These are phyloP conservation scores for Xenosphaeropsis pyriputrescens DNA, from an alignment of 2,329 filamentous ascomycete species.

Conservation along the genomic window DNA sequence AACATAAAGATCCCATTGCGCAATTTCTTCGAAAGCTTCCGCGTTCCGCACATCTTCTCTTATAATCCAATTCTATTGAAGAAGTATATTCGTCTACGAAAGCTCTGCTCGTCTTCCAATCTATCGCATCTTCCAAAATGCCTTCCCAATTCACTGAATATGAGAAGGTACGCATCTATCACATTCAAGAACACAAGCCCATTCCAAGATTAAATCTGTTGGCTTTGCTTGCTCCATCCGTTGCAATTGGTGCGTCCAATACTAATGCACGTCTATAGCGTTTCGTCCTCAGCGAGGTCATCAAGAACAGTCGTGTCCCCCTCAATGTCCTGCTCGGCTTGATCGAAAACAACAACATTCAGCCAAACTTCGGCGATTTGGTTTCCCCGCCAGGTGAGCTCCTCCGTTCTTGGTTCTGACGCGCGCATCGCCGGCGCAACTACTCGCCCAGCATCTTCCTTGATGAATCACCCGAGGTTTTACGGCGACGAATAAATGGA, in stretches of 20 bases:
- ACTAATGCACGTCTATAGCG: slow-evolving; percentile 3
- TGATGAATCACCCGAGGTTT: too few species aligned
- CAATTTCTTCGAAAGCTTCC: too few species aligned
- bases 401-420: background rate
- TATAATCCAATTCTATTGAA: too few species aligned
- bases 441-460: too few species aligned
- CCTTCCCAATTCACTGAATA: background rate
- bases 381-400: slow-evolving; percentile 27
- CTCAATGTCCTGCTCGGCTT: slow-evolving; percentile 26
- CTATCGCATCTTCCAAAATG: too few species aligned
- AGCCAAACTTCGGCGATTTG: slow-evolving; percentile 29
- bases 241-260: background rate
- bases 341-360: slow-evolving; percentile 23
- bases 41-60: too few species aligned
- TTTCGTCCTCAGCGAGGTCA: slow-evolving; percentile 30
- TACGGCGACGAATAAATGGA: background rate
- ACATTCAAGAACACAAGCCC: background rate
- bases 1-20: too few species aligned
- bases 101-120: too few species aligned
- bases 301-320: slow-evolving; percentile 26
- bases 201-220: background rate
- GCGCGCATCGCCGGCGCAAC: too few species aligned
- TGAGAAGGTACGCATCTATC: background rate
- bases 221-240: too few species aligned
- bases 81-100: too few species aligned